Base-by-base conservation (phyloP, 164 flowering plant genomes). In the Paratinospora sagittata region DNA sequence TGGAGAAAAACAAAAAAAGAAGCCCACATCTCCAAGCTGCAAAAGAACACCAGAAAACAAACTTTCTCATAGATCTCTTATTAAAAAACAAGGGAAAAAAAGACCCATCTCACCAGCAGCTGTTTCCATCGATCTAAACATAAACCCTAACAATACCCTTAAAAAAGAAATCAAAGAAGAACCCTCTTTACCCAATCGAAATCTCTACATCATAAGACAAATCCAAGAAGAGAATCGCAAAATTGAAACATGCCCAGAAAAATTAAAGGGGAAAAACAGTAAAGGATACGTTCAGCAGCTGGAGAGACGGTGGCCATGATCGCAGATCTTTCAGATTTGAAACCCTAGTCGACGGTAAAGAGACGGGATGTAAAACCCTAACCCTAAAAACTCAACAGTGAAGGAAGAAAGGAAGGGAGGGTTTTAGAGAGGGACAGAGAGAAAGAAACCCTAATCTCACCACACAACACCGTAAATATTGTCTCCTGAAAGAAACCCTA, bases 201-300 rank as follows among this genome's bases (percentile, higher is more conserved):
- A 63, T 0, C 17, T 0, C 17, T 21, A 8, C 36, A 12, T 39
- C 9, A 60, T 33, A 75, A 10, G 36, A 39, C 9, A 30, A 45
- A 75, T 39, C 69, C 1, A 69, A 24, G 41, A 21, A 4, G 2
- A 26, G 12, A 43, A 49, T 19, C 47, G 9, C 61, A n/a, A 9
- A 55, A 45, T 27, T 13, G 23, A 62, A 63, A 36, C 57, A 72
- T 9, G 69, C 66, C 69, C 72, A 75, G 69, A 60, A 62, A 8
- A 43, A 30, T 30, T 30, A 26, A 12, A 7, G 14, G 11, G 6
- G 30, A 13, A 1, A 2, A 36, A 43, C 27, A 17, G 14, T 0
- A 10, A 67, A 78, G 81, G 84, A 81, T 81, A 84, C 86, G 81
- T 49, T 84, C 85, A 7, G 81, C 71, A n/a, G 78, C 69, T 24